Conservation (phyloP, 495 filamentous ascomycete species). For the Lasiosphaeria ovina region DNA sequence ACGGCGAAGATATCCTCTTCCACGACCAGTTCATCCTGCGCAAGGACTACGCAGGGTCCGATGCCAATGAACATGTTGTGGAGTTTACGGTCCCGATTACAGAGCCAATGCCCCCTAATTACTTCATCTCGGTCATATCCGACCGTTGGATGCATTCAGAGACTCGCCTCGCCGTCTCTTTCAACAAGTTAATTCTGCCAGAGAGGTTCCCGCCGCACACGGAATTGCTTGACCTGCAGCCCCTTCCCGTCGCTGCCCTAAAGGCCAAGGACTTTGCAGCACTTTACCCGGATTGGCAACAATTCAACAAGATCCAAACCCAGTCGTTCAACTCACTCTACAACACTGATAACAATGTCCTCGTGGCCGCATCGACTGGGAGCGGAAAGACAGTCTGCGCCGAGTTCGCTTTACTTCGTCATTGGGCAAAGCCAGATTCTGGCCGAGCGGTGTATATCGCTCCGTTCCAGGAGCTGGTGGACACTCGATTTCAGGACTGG, state of each 20-base stretch:
- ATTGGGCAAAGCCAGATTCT: constrained; percentile 72
- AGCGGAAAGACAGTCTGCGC: constrained; percentile 97
- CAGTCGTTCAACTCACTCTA: constrained; percentile 94
- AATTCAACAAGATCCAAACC: constrained; percentile 97
- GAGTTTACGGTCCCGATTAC: constrained; percentile 96
- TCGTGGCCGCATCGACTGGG: constrained; percentile 84
- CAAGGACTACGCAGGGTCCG: constrained; percentile 73
- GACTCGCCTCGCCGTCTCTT: constrained; percentile 88
- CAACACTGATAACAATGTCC: constrained; percentile 86
- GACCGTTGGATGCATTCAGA: constrained; percentile 99
- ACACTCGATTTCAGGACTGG: constrained; percentile 79
- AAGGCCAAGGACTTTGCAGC: constrained; percentile 80
- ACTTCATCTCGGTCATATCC: constrained; percentile 91
- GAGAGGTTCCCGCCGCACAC: constrained; percentile 96
- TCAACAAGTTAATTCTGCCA: constrained; percentile 89
- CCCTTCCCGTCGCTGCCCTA: constrained; percentile 79
- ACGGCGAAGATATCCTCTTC: constrained; percentile 93
- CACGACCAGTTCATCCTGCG: constrained; percentile 93
- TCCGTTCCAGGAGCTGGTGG: constrained; percentile 92
- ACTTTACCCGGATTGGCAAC: constrained; percentile 80
- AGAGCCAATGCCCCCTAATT: constrained; percentile 97
- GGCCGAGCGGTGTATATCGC: constrained; percentile 92
- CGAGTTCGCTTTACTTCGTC: constrained; percentile 84
- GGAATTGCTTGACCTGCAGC: constrained; percentile 83
- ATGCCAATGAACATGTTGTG: constrained; percentile 90